Evolutionary conservation across 345 rosid genomes (phyloP).

Genomic region (Moricandia moricandioides): DNA sequence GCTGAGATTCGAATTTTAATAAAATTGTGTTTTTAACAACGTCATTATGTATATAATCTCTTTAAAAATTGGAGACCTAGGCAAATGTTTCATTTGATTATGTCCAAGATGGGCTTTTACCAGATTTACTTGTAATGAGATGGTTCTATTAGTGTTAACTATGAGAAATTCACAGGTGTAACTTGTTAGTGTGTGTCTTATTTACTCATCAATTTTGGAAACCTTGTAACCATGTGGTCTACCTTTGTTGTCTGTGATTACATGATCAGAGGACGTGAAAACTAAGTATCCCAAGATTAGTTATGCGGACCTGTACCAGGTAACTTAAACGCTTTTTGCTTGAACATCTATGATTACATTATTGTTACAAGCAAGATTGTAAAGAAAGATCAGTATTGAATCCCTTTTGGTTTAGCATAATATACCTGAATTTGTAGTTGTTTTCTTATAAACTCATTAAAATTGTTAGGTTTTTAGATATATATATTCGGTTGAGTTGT

Average conservation of each 20-base stretch:
- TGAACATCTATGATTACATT: not conserved
- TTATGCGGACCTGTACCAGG: slow-evolving; percentile 53
- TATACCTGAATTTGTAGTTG: not conserved
- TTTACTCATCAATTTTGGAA: not conserved
- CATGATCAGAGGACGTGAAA: slow-evolving; percentile 49
- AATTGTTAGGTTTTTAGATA: not conserved
- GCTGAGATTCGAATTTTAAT: too few species aligned
- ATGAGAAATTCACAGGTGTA: slow-evolving; percentile 5
- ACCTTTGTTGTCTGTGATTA: not conserved
- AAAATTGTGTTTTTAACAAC: too few species aligned
- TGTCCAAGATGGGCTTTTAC: too few species aligned
- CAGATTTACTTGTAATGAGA: not conserved
- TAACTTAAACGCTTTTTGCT: not conserved
- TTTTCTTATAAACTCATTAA: not conserved
- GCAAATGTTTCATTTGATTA: too few species aligned
- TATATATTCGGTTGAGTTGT: not conserved
- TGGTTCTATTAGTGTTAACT: not conserved
- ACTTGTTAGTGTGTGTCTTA: not conserved
- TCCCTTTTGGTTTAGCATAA: not conserved
- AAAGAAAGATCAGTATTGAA: not conserved
- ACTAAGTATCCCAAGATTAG: slow-evolving; percentile 63
- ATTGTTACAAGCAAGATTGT: not conserved
- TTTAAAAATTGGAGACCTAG: too few species aligned
- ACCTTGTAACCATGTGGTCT: not conserved
- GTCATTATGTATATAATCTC: too few species aligned